phyloP scores from a whole-genome alignment of 176 grass and related monocot genomes.

The Alopecurus myosuroides region DNA sequence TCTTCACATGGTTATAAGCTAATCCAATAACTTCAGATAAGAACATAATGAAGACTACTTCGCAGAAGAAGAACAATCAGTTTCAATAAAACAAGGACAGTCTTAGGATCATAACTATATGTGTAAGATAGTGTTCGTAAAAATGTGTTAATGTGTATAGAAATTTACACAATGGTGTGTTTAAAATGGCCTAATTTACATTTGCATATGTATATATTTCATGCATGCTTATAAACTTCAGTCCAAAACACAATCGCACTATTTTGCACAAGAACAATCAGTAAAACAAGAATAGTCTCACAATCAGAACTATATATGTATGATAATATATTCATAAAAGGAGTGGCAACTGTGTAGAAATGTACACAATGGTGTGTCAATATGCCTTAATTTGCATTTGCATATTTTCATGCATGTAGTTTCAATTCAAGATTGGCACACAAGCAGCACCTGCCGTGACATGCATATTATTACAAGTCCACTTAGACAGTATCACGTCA shows the following conservation, averaged over 20 bases:
- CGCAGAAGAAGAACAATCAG: neutral
- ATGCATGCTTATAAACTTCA: neutral
- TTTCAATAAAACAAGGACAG: neutral
- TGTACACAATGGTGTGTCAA: neutral
- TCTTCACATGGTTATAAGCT: neutral
- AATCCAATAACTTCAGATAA: neutral
- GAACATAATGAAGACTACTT: neutral
- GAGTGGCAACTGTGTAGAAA: neutral
- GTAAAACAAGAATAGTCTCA: neutral
- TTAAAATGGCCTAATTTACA: too few species aligned
- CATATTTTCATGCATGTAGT: neutral
- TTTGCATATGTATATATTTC: neutral
- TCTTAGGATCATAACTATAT: neutral
- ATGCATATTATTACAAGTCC: neutral
- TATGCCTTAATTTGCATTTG: neutral
- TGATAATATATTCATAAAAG: neutral
- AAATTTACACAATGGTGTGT: neutral
- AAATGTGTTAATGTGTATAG: neutral
- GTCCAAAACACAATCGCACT: neutral
- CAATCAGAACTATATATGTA: neutral
- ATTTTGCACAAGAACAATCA: neutral
- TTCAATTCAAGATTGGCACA: neutral
- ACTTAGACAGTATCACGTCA: neutral
- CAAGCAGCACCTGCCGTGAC: neutral
- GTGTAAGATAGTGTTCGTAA: neutral